Percentiles rank a stretch among this genome's conserved stretches.
Conservation (phyloP, 176 grass and related monocot species). For the Avena sativa region DNA sequence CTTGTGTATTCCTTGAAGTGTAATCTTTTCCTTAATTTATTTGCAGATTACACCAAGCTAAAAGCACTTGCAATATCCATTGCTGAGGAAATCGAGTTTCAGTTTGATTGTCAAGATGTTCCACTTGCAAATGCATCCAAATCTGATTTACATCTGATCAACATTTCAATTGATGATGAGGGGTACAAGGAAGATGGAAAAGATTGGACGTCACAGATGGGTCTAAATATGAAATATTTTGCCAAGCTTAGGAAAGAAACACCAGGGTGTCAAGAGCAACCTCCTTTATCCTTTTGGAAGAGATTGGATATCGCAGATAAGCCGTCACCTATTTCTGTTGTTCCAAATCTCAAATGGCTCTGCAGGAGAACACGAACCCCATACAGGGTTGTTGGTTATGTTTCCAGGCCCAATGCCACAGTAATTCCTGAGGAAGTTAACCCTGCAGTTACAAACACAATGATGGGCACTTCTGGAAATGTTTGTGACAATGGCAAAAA, state of each 20-base stretch:
- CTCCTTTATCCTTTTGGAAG: conserved; percentile 67
- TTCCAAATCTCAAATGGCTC: conserved; percentile 86
- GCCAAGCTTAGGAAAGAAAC: conserved; percentile 88
- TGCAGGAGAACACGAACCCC: conserved; percentile 79
- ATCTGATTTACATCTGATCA: conserved; percentile 80
- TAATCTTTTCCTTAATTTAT: not conserved
- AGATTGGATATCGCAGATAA: conserved; percentile 27
- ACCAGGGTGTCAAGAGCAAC: conserved; percentile 59
- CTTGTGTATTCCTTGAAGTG: conserved; percentile 4
- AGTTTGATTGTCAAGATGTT: conserved; percentile 75
- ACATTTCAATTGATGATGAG: conserved; percentile 95
- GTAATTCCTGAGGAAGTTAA: conserved; percentile 43
- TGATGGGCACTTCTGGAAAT: conserved; percentile 41
- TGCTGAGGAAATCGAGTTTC: conserved; percentile 86
- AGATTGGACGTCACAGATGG: conserved; percentile 91
- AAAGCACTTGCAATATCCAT: conserved; percentile 97
- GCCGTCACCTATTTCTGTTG: conserved; percentile 52
- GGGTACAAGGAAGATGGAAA: conserved; percentile 78
- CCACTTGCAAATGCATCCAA: conserved; percentile 74
- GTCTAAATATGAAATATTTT: conserved; percentile 86
- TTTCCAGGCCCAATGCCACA: conserved; percentile 35
- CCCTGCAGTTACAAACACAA: conserved; percentile 38
- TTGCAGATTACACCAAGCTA: conserved; percentile 88
- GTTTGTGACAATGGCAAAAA: conserved; percentile 22
- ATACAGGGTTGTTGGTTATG: conserved; percentile 70